These are phyloP conservation scores for Macrocybe gigantea DNA, from an alignment of 768 basidiomycete species.

Conservation along the genomic window DNA sequence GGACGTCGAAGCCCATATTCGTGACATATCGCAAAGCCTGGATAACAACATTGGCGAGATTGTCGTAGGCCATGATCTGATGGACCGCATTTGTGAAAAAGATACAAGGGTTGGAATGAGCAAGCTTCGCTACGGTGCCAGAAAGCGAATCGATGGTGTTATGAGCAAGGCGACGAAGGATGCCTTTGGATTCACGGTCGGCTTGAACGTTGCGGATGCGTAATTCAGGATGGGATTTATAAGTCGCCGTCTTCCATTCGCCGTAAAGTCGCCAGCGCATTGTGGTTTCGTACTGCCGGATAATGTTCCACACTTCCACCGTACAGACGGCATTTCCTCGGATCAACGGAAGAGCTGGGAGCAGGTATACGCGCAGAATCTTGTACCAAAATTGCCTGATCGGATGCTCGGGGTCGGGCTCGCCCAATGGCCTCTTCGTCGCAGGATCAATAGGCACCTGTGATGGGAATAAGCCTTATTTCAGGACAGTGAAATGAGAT, in stretches of 20 bases:
- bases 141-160: constrained; percentile 82
- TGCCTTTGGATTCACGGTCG: constrained; percentile 82
- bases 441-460: constrained; percentile 49
- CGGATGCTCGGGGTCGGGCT: constrained; percentile 52
- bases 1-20: constrained; percentile 90
- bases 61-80: constrained; percentile 96
- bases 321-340: constrained; percentile 84
- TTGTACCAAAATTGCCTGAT: constrained; percentile 80
- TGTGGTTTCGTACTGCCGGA: constrained; percentile 71
- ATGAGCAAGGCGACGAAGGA: constrained; percentile 80
- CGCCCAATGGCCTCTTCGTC: constrained; percentile 53
- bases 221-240: constrained; percentile 74
- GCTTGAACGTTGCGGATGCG: constrained; percentile 77
- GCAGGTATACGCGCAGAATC: constrained; percentile 70
- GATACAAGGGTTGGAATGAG: constrained; percentile 90
- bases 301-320: constrained; percentile 88
- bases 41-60: constrained; percentile 84
- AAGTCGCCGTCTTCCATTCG: constrained; percentile 80
- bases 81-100: constrained; percentile 86
- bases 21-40: constrained; percentile 86
- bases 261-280: constrained; percentile 90
- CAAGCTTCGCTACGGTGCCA: constrained; percentile 85
- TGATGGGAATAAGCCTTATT: neutral
- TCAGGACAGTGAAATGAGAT: too few species aligned
- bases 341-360: constrained; percentile 84